phyloP scores from a whole-genome alignment of 345 rosid species.

The Citrus trifoliata region DNA sequence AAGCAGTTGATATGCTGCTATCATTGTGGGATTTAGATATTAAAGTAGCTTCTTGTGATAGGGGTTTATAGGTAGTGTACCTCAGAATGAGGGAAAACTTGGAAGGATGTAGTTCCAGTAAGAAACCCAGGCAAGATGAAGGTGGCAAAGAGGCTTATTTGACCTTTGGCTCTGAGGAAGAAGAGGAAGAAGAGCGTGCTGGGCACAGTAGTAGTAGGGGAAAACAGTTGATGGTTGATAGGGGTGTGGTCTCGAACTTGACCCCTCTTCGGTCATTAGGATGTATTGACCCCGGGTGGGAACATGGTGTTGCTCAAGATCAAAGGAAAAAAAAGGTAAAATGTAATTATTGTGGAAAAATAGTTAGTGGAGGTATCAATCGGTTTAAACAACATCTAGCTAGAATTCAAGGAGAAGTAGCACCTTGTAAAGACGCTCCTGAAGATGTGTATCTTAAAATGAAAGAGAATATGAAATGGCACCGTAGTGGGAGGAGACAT shows the following conservation, averaged over 20 bases:
- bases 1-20: constrained; percentile 43
- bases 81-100: constrained; percentile 38
- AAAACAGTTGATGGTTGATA: constrained; percentile 24
- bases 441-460: constrained; percentile 44
- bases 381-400: constrained; percentile 53
- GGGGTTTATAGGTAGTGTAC: constrained; percentile 34
- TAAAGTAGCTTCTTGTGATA: constrained; percentile 37
- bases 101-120: constrained; percentile 35
- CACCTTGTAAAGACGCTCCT: constrained; percentile 41
- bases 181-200: constrained; percentile 23
- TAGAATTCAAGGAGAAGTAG: constrained; percentile 53
- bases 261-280: constrained; percentile 43
- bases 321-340: constrained; percentile 46
- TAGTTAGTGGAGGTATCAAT: constrained; percentile 52
- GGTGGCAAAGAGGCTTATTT: constrained; percentile 25
- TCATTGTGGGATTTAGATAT: constrained; percentile 27
- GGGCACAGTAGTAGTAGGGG: constrained; percentile 25
- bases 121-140: constrained; percentile 26
- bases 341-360: constrained; percentile 47
- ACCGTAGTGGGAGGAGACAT: constrained; percentile 36
- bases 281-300: constrained; percentile 52
- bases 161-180: constrained; percentile 21
- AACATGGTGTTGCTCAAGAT: constrained; percentile 46
- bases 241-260: constrained; percentile 17
- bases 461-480: constrained; percentile 55